Base-by-base conservation (phyloP, 2,329 filamentous ascomycete genomes). In the Penicillium rolfsii region DNA sequence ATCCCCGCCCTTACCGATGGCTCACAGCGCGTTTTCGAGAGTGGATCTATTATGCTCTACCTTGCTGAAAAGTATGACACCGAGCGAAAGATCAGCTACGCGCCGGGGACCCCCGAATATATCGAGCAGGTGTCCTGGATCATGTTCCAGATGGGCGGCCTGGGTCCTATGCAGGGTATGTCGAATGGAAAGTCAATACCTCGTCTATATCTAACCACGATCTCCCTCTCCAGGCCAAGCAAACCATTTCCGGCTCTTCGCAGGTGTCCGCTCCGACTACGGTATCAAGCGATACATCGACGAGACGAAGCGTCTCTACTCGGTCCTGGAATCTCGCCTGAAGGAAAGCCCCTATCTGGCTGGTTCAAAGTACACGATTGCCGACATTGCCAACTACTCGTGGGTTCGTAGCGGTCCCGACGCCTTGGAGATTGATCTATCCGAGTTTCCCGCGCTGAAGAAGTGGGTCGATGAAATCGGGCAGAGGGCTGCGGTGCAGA, bases 221-320 rank as follows among this genome's bases (percentile, higher is more conserved):
- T 9, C 9, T 46, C 11, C 35, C 36, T 57, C 14, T 26, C 41
- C 35, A 77, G 78, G 79, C 33, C 80, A 82, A 73, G 79, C 80
- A 9, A 81, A 81, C 58, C 79, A 81, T 64, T 82, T 82, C 74
- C 76, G 76, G 60, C 75, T 77, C 55, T 80, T 80, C 48, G 79
- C 79, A 2, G 73, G 73, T 1, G 71, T 68, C 12, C 78, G 79
- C 61, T 80, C 81, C 26, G 69, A 76, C 54, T 82, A 81, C 61
- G 79, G 72, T 2, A 81, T 81, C 60, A 73, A 80, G 26, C 74
- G 81, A n/a, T 83, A 81, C 62, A 74, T 78, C 41, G 79, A 80
- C 30, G 81, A 83, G 67, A 82, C 80, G 4, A 80, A 78, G 62
- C 77, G 81, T 4, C 71, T 83, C 4, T 82, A 80, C 64, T 70